Conservation (phyloP, 2,329 filamentous ascomycete species). For the Hymenoscyphus linearis region DNA sequence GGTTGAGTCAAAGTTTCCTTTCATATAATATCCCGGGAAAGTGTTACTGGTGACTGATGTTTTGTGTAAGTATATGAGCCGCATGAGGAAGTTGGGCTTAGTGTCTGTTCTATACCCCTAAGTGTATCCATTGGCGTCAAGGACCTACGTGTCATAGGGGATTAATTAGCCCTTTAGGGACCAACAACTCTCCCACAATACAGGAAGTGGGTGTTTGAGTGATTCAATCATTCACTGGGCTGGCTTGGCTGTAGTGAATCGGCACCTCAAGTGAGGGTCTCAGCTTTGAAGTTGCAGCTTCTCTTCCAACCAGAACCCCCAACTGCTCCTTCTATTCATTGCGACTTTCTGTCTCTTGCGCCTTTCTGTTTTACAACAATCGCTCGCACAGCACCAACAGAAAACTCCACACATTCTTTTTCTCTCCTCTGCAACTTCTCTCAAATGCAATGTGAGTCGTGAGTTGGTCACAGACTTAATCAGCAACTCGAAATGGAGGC, state of each 20-base stretch:
- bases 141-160: background rate
- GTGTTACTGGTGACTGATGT: no score
- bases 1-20: no score
- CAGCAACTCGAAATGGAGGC: background rate
- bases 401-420: background rate
- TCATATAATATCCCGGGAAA: no score
- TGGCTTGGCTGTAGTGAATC: background rate
- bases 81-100: background rate
- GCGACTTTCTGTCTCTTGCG: background rate
- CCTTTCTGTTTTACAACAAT: background rate
- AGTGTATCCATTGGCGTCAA: background rate
- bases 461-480: background rate
- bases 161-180: background rate
- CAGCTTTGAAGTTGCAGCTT: background rate
- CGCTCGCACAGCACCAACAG: background rate
- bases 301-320: no score
- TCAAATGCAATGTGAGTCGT: background rate
- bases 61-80: no score
- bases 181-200: background rate
- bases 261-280: background rate
- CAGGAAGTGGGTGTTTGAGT: background rate
- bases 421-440: background rate
- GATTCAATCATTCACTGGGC: background rate
- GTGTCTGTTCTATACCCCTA: background rate
- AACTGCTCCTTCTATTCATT: background rate